Conservation (phyloP, 352 stramenopile genomes). For the Globisporangium spinosum region DNA sequence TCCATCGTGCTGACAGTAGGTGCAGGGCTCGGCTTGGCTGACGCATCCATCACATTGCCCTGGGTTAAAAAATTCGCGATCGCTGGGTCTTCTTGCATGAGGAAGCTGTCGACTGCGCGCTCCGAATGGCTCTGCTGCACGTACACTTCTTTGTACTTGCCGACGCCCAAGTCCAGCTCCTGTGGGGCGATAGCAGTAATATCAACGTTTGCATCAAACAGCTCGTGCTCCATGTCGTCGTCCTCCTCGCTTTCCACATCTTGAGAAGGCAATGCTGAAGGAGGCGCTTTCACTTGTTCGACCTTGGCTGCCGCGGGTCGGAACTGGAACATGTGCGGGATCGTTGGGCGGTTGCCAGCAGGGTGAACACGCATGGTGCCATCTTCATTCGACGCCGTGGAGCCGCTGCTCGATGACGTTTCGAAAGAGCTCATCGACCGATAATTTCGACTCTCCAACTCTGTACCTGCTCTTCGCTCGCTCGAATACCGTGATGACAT, state of each 20-base stretch:
- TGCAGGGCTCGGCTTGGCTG: background rate
- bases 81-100: conserved; percentile 29
- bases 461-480: conserved; percentile 11
- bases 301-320: conserved; percentile 37
- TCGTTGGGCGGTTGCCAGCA: conserved; percentile 24
- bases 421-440: conserved; percentile 30
- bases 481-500: conserved; percentile 12
- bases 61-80: conserved; percentile 17
- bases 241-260: conserved; percentile 23
- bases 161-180: conserved; percentile 48
- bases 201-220: conserved; percentile 21
- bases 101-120: conserved; percentile 48
- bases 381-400: conserved; percentile 31
- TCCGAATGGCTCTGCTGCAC: conserved; percentile 28
- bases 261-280: conserved; percentile 13
- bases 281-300: conserved; percentile 5
- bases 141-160: conserved; percentile 48
- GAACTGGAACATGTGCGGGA: conserved; percentile 68
- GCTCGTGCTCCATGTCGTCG: conserved; percentile 27
- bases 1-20: conserved; percentile 25
- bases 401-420: conserved; percentile 15
- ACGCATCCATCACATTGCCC: conserved; percentile 9
- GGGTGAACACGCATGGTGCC: conserved; percentile 24
- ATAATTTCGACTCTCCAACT: conserved; percentile 19
- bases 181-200: conserved; percentile 20